phyloP scores from a whole-genome alignment of 768 basidiomycete genomes.

The Lentinula edodes region DNA sequence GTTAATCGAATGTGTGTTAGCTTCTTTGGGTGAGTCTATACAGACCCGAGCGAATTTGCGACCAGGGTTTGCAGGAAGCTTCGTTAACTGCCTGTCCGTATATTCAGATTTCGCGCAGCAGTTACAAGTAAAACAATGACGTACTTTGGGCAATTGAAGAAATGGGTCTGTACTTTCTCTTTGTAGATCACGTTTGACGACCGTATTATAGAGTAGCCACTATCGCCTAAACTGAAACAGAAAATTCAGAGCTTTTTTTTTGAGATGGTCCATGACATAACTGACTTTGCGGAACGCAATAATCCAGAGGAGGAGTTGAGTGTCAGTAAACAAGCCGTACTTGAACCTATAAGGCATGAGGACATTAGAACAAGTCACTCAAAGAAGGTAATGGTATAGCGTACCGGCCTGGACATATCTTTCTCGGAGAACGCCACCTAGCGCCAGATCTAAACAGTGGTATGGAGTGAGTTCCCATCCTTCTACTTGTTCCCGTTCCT shows the following conservation, averaged over 20 bases:
- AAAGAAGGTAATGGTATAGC: slow-evolving; percentile 19
- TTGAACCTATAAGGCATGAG: slow-evolving; percentile 54
- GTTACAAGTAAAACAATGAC: slow-evolving; percentile 13
- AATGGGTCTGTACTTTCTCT: slow-evolving; percentile 45
- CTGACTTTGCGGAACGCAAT: slow-evolving; percentile 74
- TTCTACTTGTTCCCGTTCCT: slow-evolving; percentile 56
- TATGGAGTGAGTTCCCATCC: slow-evolving; percentile 75
- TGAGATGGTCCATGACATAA: not conserved
- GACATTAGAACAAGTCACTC: slow-evolving; percentile 12
- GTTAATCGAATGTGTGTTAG: slow-evolving; percentile 37
- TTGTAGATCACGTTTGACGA: slow-evolving; percentile 58
- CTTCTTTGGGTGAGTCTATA: slow-evolving; percentile 45
- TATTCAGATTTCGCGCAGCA: slow-evolving; percentile 5
- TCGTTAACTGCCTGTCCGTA: slow-evolving; percentile 45
- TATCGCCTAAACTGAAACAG: slow-evolving; percentile 63
- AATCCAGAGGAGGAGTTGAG: slow-evolving; percentile 71
- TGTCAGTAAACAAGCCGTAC: slow-evolving; percentile 74
- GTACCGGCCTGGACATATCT: slow-evolving; percentile 61
- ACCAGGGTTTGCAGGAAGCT: slow-evolving; percentile 38
- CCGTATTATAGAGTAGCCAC: slow-evolving; percentile 69
- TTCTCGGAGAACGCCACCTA: slow-evolving; percentile 67
- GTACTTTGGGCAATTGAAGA: slow-evolving; percentile 53
- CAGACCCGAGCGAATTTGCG: slow-evolving; percentile 45
- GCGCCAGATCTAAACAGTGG: slow-evolving; percentile 68
- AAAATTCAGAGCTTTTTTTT: not conserved